Evolutionary conservation across 2,329 filamentous ascomycete genomes (phyloP).

Genomic region (Fusarium marasasianum): DNA sequence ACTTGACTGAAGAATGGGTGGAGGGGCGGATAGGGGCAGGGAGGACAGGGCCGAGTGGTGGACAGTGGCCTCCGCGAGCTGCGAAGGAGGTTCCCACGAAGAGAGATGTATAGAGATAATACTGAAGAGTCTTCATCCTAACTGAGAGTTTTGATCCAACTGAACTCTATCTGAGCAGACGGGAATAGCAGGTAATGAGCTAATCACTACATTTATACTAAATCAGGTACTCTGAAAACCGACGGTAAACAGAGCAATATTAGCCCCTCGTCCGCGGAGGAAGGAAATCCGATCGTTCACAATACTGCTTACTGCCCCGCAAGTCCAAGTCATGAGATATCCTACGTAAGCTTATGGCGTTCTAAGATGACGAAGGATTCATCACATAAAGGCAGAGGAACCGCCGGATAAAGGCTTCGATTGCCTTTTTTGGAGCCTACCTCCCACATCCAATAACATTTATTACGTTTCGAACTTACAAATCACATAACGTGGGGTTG

Average conservation of each 20-base stretch:
- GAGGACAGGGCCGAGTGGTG: not conserved
- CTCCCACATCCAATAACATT: too few species aligned
- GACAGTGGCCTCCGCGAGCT: constrained; percentile 17
- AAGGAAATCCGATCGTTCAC: rapidly evolving
- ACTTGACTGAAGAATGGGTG: not conserved
- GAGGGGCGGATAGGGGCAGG: not conserved
- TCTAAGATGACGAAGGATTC: not conserved
- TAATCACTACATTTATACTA: not conserved
- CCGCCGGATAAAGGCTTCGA: rapidly evolving
- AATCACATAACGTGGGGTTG: not conserved
- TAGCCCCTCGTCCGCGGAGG: rapidly evolving
- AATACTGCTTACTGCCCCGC: not conserved
- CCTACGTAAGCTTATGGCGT: not conserved
- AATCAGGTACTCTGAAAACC: rapidly evolving
- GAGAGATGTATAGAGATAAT: not conserved
- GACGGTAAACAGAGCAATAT: not conserved
- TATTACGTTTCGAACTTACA: not conserved
- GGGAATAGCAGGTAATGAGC: not conserved
- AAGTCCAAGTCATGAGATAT: not conserved
- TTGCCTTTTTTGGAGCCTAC: rapidly evolving
- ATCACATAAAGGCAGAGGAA: not conserved
- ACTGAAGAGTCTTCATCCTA: not conserved
- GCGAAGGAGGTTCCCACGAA: not conserved
- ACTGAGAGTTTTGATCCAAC: rapidly evolving
- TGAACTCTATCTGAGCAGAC: too few species aligned